Percentiles rank a stretch among this genome's conserved stretches.
Evolutionary conservation across 164 flowering plant genomes (phyloP).

Genomic region (Hamamelis virginiana): DNA sequence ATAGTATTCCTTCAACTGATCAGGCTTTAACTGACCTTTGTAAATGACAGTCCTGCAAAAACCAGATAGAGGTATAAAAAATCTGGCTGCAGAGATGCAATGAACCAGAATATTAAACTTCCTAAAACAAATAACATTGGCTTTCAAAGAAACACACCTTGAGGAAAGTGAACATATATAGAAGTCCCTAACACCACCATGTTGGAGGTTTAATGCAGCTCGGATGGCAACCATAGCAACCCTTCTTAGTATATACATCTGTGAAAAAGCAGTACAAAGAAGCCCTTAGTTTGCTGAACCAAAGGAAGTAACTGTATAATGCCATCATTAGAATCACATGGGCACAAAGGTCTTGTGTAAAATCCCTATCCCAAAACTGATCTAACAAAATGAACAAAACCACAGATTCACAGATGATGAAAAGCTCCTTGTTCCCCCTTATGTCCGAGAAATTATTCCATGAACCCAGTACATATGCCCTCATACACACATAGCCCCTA

Average conservation of each 20-base stretch:
- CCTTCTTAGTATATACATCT: constrained; percentile 97
- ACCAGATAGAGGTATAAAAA: constrained; percentile 3
- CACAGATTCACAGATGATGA: too few species aligned
- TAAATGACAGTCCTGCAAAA: constrained; percentile 88
- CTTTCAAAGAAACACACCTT: constrained; percentile 41
- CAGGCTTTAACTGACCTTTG: constrained; percentile 97
- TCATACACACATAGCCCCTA: too few species aligned
- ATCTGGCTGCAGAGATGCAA: background rate
- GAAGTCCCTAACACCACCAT: constrained; percentile 84
- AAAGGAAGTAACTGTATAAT: background rate
- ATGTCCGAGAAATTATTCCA: too few species aligned
- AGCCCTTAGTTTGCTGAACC: background rate
- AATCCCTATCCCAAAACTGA: background rate
- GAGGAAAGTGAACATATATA: constrained; percentile 98
- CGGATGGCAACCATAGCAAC: constrained; percentile 90
- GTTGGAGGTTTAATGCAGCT: constrained; percentile 81
- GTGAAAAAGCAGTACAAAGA: constrained; percentile 15
- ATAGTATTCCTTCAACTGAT: constrained; percentile 86
- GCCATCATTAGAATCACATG: background rate
- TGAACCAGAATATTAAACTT: background rate
- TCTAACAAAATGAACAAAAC: background rate
- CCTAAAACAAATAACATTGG: background rate
- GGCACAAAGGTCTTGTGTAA: background rate
- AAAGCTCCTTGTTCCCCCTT: too few species aligned
- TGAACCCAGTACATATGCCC: too few species aligned